Percentiles rank a stretch among this genome's conserved stretches.
phyloP scores from a whole-genome alignment of 2,329 filamentous ascomycete genomes.

The Xylariomycetidae sp. region DNA sequence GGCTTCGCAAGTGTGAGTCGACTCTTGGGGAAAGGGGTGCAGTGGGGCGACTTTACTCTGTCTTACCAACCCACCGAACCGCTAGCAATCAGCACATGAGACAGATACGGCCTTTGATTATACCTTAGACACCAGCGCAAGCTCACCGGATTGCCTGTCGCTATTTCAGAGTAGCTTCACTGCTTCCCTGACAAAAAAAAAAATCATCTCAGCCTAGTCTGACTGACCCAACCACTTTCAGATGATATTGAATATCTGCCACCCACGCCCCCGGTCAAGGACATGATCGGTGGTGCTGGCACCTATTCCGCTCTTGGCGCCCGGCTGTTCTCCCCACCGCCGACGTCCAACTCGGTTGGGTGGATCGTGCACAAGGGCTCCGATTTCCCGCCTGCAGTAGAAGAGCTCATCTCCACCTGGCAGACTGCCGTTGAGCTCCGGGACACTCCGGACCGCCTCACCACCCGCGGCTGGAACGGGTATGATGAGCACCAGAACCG shows the following conservation, averaged over 20 bases:
- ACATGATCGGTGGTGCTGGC: conserved; percentile 84
- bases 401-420: conserved; percentile 64
- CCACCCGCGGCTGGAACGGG: conserved; percentile 89
- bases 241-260: conserved; percentile 87
- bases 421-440: conserved; percentile 67
- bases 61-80: too few species aligned
- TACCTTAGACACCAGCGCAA: too few species aligned
- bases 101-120: too few species aligned
- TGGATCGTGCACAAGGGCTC: conserved; percentile 89
- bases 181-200: too few species aligned
- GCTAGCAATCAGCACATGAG: too few species aligned
- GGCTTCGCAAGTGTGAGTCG: too few species aligned
- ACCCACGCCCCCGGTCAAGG: conserved; percentile 59
- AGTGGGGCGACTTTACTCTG: too few species aligned
- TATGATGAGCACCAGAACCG: conserved; percentile 67
- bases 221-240: too few species aligned
- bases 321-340: conserved; percentile 72
- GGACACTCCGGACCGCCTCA: conserved; percentile 59
- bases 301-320: conserved; percentile 84
- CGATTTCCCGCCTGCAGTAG: conserved; percentile 71
- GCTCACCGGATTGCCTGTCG: too few species aligned
- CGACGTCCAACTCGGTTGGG: conserved; percentile 62
- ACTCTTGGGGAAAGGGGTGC: too few species aligned
- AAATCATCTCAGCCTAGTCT: too few species aligned
- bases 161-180: too few species aligned